Base-by-base conservation (phyloP, 2,329 filamentous ascomycete species). In the Diaporthe humulicola region DNA sequence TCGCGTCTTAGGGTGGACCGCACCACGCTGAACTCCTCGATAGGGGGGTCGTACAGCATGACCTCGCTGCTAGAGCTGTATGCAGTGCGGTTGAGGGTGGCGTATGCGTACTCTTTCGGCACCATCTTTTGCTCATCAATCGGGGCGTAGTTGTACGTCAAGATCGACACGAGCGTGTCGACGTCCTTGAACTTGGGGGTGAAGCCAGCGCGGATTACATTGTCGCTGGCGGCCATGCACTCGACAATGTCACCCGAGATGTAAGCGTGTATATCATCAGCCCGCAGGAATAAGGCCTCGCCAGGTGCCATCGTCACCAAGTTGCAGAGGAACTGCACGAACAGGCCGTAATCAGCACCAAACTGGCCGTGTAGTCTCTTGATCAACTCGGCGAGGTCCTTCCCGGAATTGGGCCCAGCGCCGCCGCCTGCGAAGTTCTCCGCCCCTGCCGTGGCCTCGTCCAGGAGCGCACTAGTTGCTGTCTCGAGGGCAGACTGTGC, bases 131-230 rank as follows among this genome's bases (percentile, higher is more conserved):
- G 97, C 85, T 98, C 93, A 76, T 94, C 93, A 78, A 98, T 98
- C 3, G 97, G 96, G 0, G 97, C 96, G 81, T 97, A 98, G 79
- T 93, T 94, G 87, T 99, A 99, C 0, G 97, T 99, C 78, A 99
- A 87, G 93, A 98, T 98, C 76, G 92, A 89, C 45, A 96, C 95
- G 15, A 99, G 88, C 0, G 95, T 98, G 71, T 92, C 86, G 30
- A 98, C 95, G 79, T 99, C 97, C 86, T 98, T 98, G 90, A 98
- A 99, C 83, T 99, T 99, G 73, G 97, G 97, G 0, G 97, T 99
- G 85, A 99, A 97, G 57, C 97, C 97, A 0, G 97, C 97, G 73
- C 97, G 95, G 70, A 99, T 96, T 48, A 99, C 97, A 78, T 99
- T 99, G 89, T 99, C 97, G n/a, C 95, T 98, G 12, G 95, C 93